Conservation (phyloP, 2,329 filamentous ascomycete genomes). For the Macrophomina pseudophaseolina region DNA sequence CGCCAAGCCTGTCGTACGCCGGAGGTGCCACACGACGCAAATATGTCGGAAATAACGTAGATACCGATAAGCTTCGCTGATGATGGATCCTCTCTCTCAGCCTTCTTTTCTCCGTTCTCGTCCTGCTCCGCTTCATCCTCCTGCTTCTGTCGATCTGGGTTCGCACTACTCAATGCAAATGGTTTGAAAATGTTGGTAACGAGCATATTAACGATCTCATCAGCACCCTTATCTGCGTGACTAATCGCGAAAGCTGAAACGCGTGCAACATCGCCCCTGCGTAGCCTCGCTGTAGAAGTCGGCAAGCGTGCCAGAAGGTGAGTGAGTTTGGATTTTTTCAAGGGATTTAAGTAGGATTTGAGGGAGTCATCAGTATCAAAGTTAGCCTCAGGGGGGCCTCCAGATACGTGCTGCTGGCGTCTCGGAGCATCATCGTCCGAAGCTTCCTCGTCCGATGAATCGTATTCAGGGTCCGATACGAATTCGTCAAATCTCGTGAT, state of each 20-base stretch:
- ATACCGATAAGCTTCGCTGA: slow-evolving; percentile 78
- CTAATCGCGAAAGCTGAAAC: slow-evolving; percentile 88
- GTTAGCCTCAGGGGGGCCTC: slow-evolving; percentile 43
- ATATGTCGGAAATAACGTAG: slow-evolving; percentile 79
- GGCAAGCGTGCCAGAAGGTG: slow-evolving; percentile 85
- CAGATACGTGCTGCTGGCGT: slow-evolving; percentile 50
- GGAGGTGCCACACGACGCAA: slow-evolving; percentile 75
- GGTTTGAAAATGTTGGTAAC: slow-evolving; percentile 81
- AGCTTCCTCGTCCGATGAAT: slow-evolving; percentile 85
- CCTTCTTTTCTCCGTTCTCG: slow-evolving; percentile 28
- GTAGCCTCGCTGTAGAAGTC: slow-evolving; percentile 72
- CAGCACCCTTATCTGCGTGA: slow-evolving; percentile 81
- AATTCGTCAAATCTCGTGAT: slow-evolving; percentile 77
- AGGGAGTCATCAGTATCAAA: slow-evolving; percentile 47
- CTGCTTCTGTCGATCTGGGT: slow-evolving; percentile 59
- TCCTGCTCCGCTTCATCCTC: slow-evolving; percentile 34
- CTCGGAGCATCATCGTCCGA: slow-evolving; percentile 59
- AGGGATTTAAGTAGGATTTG: slow-evolving; percentile 74
- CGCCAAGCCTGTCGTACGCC: slow-evolving; percentile 85
- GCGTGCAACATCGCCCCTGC: slow-evolving; percentile 84
- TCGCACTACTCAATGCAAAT: slow-evolving; percentile 73
- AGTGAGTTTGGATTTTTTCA: slow-evolving; percentile 82
- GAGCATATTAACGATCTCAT: slow-evolving; percentile 90
- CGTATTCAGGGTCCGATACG: slow-evolving; percentile 81
- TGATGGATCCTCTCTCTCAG: slow-evolving; percentile 66